phyloP scores from a whole-genome alignment of 148 eudicot genomes.

The Fagopyrum esculentum region DNA sequence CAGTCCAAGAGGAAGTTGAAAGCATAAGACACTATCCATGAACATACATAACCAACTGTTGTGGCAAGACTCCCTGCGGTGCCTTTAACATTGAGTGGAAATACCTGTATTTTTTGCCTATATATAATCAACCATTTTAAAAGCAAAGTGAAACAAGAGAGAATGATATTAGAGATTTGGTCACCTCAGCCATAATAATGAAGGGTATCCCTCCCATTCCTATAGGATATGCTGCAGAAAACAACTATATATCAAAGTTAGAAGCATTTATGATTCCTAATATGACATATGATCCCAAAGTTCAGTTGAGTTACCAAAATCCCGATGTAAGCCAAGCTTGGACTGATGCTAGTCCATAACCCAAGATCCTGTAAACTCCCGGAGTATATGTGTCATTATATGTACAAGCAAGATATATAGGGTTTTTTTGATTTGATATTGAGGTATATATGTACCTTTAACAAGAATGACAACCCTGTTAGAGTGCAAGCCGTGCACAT shows the following conservation, averaged over 20 bases:
- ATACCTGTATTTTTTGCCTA: too few relatives aligned
- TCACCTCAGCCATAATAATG: slow-evolving; percentile 12
- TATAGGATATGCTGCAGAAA: slow-evolving; percentile 17
- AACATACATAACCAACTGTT: not conserved
- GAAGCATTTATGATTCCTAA: not conserved
- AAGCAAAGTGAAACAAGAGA: too few relatives aligned
- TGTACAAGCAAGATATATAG: not conserved
- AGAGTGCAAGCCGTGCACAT: slow-evolving; percentile 10
- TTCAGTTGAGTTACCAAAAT: slow-evolving; percentile 12
- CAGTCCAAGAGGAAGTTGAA: not conserved
- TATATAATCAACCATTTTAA: too few relatives aligned
- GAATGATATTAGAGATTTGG: too few relatives aligned
- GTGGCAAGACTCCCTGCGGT: too few relatives aligned
- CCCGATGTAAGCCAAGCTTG: slow-evolving; percentile 21
- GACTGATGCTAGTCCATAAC: slow-evolving; percentile 16
- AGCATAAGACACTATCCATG: not conserved
- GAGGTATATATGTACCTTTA: slow-evolving; percentile 5
- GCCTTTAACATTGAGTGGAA: too few relatives aligned
- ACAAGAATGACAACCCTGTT: slow-evolving; percentile 14
- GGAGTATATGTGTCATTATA: not conserved
- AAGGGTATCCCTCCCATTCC: slow-evolving; percentile 32
- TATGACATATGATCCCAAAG: not conserved
- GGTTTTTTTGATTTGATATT: too few relatives aligned
- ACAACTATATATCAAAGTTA: slow-evolving; percentile 7
- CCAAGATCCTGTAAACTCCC: slow-evolving; percentile 18